phyloP scores from a whole-genome alignment of 176 grass and related monocot species.

The Triticum turgidum region DNA sequence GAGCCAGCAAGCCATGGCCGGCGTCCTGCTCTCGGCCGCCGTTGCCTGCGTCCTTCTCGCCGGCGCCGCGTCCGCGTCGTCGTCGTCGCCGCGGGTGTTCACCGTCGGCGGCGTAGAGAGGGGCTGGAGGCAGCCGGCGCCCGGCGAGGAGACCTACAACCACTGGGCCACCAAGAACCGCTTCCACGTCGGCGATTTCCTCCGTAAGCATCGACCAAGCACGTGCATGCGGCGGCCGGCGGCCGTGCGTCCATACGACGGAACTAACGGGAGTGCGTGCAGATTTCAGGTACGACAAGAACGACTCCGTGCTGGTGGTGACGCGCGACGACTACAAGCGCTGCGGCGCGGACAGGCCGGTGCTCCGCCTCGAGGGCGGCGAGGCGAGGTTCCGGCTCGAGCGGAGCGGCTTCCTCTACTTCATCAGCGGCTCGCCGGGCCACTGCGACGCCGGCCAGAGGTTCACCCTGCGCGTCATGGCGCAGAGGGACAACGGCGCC shows the following conservation, averaged over 20 bases:
- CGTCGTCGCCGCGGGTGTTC: background rate
- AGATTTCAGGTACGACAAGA: constrained; percentile 43
- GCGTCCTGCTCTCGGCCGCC: background rate
- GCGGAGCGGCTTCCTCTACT: constrained; percentile 47
- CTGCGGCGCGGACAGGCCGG: constrained; percentile 27
- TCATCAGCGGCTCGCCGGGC: constrained; percentile 61
- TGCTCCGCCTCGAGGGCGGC: constrained; percentile 33
- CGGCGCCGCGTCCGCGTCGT: background rate
- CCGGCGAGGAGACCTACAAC: constrained; percentile 61
- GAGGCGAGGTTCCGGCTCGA: constrained; percentile 50
- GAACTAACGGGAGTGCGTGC: background rate
- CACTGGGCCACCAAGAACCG: constrained; percentile 67
- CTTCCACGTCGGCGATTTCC: constrained; percentile 65
- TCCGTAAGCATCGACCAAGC: constrained; percentile 39
- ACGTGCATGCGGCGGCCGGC: background rate
- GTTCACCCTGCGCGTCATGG: constrained; percentile 52
- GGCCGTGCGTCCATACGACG: background rate
- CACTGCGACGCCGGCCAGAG: constrained; percentile 60
- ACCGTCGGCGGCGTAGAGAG: constrained; percentile 44
- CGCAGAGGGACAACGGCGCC: background rate
- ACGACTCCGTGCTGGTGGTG: constrained; percentile 77
- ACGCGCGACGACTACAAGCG: constrained; percentile 45
- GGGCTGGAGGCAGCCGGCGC: constrained; percentile 47
- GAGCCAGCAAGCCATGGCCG: constrained; percentile 31
- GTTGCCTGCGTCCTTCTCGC: constrained; percentile 14